Conservation (phyloP, 805 yeast species). For the Clavispora asparagi region DNA sequence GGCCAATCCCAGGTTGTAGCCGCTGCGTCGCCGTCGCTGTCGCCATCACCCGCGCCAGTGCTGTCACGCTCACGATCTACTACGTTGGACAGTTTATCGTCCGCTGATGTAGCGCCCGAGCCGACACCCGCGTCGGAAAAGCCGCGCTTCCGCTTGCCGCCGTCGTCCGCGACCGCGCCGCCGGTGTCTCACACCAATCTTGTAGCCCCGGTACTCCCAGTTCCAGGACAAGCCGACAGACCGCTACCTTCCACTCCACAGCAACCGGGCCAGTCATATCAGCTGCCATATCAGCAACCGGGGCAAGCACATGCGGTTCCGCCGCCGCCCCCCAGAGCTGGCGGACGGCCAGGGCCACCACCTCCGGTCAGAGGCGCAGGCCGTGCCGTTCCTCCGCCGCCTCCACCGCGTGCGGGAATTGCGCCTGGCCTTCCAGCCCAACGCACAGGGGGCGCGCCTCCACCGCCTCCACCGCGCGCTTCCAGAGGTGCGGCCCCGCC, state of each 20-base stretch:
- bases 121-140: slow-evolving; percentile 3
- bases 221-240: background rate
- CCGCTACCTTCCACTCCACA: background rate
- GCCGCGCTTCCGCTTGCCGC: slow-evolving; percentile 33
- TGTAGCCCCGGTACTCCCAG: slow-evolving; percentile 14
- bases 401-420: slow-evolving; percentile 4
- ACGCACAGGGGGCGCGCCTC: slow-evolving; percentile 6
- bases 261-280: slow-evolving; percentile 7
- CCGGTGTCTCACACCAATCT: slow-evolving; percentile 12
- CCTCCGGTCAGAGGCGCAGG: slow-evolving; percentile 18
- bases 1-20: slow-evolving; percentile 1
- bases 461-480: slow-evolving; percentile 6
- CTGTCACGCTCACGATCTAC: background rate
- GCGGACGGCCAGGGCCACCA: slow-evolving; percentile 10
- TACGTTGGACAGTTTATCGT: background rate
- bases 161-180: slow-evolving; percentile 27
- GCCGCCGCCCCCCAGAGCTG: slow-evolving; percentile 3
- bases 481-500: background rate
- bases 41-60: slow-evolving; percentile 4
- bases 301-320: background rate
- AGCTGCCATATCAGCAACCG: slow-evolving; percentile 4
- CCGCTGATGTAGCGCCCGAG: slow-evolving; percentile 1
- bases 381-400: slow-evolving; percentile 13
- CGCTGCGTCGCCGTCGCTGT: slow-evolving; percentile 4
- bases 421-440: background rate